Evolutionary conservation across 2,329 filamentous ascomycete genomes (phyloP), one percentile per base, ranked within the genome.

Genomic region (Ophiocordyceps sinensis): DNA sequence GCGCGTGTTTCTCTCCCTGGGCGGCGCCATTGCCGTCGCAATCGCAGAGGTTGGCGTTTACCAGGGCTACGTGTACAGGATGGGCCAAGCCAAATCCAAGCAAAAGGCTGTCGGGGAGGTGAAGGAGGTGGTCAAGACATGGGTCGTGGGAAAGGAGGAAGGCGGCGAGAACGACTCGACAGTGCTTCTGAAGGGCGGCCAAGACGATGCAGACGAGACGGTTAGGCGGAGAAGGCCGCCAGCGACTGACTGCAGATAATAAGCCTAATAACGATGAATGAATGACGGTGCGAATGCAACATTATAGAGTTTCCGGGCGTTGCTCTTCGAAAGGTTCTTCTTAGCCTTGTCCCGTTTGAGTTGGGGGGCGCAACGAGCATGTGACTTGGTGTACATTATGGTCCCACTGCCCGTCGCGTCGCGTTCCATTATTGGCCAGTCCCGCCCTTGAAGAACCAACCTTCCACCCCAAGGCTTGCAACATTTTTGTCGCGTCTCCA

Each of bases 31-130:
- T 1, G 53, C 83, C 0, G 81, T 89, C 0, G 83, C 76, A 2
- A 63, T 86, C 29, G 83, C 83, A 0, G 85, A 91, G 57, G 81
- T 89, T 1, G 79, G 73, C 1, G 79, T 91, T 6, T 89, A 89
- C 53, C 72, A 73, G 8, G 81, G 79, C 5, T 91, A 87, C 53
- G 68, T 85, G 36, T 76, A 81, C 66, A 75, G 82, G 45, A 68
- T 88, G 51, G 68, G 71, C 1, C 72, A 86, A 49, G 79, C 80
- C 1, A 84, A 80, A 55, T 66, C 67, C 46, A 74, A 70, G 47
- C 77, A 82, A 47, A 68, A 66, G 43, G 70, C 66, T 43, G 64
- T 70, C 35, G 71, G 70, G 31, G 84, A 87, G 59, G 68, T 74
- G 15, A 84, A 77, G 58, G 66, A 84, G 53, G 71, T 89, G 26